Evolutionary conservation across 2,329 filamentous ascomycete genomes (phyloP), one percentile per base, ranked within the genome.

Genomic region (Sordariomycetes sp.): DNA sequence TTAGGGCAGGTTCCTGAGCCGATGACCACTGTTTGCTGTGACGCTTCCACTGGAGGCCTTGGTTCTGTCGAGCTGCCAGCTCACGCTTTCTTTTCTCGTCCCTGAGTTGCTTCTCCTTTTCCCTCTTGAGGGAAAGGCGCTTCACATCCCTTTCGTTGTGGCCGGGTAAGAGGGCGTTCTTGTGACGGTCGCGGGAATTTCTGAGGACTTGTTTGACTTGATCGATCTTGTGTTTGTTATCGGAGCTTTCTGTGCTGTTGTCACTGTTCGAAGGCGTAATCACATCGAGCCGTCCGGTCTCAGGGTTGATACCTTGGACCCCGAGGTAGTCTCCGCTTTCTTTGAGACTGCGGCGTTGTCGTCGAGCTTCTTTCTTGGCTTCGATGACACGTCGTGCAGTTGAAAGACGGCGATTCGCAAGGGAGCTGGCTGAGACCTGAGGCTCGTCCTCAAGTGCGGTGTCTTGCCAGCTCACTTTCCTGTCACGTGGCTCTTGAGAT

Each of bases 281-380:
- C 11, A 68, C 50, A 37, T 75, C 66, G 32, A 66, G 62, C 40
- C 66, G 56, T 5, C 74, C 70, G 1, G 74, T 76, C 27, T 61
- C 54, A 0, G 73, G 73, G 44, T 78, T 76, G 34, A 70, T 58
- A 4, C 73, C 73, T 38, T 74, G 70, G 2, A 76, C 68, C 3
- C 72, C 72, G 0, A 78, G 60, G 45, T 66, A 78, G 46, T 79
- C 73, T 5, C 71, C 70, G 35, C 68, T 73, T 35, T 67, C 61
- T 39, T 66, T 70, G 35, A 75, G 55, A 26, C 49, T 61, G 29
- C 59, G 59, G 6, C 71, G 61, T 23, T 59, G 53, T 6, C 45
- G 43, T 3, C 56, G 50, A 24, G 48, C 40, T 29, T 56, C 49
- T 25, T 41, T 47, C 34, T 54, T 63, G 3, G 48, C 48, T 10